phyloP scores from a whole-genome alignment of 108 stramenopile genomes.

The Chaetoceros tenuissimus region DNA sequence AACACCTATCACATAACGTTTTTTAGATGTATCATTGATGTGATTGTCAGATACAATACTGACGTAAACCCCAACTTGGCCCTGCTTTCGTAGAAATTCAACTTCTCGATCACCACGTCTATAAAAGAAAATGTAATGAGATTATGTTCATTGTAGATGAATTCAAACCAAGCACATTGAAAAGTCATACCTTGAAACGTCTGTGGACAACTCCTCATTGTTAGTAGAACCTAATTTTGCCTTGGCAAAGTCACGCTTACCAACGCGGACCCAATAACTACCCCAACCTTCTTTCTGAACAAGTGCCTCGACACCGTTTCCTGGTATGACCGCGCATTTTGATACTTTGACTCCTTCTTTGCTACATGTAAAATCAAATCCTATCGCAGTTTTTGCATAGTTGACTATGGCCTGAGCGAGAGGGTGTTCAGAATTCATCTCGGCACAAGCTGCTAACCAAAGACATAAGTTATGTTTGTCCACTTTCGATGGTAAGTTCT shows the following conservation, averaged over 20 bases:
- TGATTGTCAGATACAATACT: slow-evolving; percentile 15
- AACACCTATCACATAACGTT: slow-evolving; percentile 40
- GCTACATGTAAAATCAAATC: slow-evolving; percentile 26
- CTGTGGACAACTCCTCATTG: slow-evolving; percentile 1
- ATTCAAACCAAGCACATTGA: background rate
- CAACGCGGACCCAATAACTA: slow-evolving; percentile 33
- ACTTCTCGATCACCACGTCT: slow-evolving; percentile 31
- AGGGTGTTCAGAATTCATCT: slow-evolving; percentile 76
- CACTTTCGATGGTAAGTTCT: slow-evolving; percentile 24
- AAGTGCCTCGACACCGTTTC: slow-evolving; percentile 51
- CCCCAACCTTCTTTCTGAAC: slow-evolving; percentile 19
- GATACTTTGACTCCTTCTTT: slow-evolving; percentile 17
- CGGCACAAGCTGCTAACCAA: slow-evolving; percentile 74
- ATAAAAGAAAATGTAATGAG: background rate
- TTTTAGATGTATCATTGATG: background rate
- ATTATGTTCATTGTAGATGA: background rate
- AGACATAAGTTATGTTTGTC: slow-evolving; percentile 27
- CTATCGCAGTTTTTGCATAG: slow-evolving; percentile 44
- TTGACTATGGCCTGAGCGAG: slow-evolving; percentile 73
- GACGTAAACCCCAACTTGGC: slow-evolving; percentile 54
- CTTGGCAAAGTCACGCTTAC: slow-evolving; percentile 21
- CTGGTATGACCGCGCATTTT: slow-evolving; percentile 49
- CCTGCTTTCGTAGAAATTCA: slow-evolving; percentile 22
- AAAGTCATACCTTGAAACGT: background rate
- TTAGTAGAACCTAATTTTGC: slow-evolving; percentile 10